phyloP scores from a whole-genome alignment of 495 filamentous ascomycete genomes.

The Tuber umbilicatum region DNA sequence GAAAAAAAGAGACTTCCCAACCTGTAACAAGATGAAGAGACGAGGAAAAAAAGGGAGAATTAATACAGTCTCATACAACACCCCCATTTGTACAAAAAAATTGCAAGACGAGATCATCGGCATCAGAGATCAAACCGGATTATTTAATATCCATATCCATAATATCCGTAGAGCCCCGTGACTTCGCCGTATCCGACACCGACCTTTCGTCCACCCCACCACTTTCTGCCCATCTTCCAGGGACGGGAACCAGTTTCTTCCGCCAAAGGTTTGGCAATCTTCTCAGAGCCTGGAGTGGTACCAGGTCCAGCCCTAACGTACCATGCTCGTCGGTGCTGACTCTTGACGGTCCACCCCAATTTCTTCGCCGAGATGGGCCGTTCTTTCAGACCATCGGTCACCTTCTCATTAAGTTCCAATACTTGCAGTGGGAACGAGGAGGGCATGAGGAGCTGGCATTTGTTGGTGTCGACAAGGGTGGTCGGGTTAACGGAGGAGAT shows the following conservation, averaged over 20 bases:
- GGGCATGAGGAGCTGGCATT: constrained; percentile 56
- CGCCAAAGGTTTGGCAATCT: constrained; percentile 41
- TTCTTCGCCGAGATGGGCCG: constrained; percentile 44
- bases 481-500: constrained; percentile 54
- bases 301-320: constrained; percentile 53
- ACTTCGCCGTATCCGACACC: constrained; percentile 72
- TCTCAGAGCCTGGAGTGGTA: constrained; percentile 43
- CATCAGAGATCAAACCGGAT: neutral
- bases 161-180: constrained; percentile 78
- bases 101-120: neutral
- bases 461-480: constrained; percentile 50
- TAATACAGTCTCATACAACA: neutral
- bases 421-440: constrained; percentile 68
- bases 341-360: constrained; percentile 64
- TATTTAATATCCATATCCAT: constrained; percentile 57
- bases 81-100: neutral
- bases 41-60: neutral
- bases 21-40: neutral
- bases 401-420: constrained; percentile 67
- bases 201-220: constrained; percentile 83
- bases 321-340: constrained; percentile 59
- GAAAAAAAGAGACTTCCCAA: neutral
- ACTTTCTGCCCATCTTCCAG: constrained; percentile 88
- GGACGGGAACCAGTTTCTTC: constrained; percentile 50
- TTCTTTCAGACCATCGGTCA: constrained; percentile 57